Evolutionary conservation across 805 yeast species (phyloP).

Genomic region (Suhomyces sp.): DNA sequence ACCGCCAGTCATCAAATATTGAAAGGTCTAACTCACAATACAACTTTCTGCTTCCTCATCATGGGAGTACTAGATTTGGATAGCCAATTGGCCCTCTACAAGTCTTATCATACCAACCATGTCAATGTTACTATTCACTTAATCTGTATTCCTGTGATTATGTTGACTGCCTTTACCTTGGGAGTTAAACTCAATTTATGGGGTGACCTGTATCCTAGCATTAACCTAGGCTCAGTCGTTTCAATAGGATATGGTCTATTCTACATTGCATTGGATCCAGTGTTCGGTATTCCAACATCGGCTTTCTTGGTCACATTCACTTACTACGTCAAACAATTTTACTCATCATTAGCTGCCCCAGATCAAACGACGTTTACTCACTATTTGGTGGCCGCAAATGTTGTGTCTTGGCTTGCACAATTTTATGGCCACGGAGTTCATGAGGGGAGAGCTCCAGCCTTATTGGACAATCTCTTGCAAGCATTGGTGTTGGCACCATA

Average conservation of each 20-base stretch:
- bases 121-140: slow-evolving; percentile 75
- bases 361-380: slow-evolving; percentile 18
- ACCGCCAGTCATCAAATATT: background rate
- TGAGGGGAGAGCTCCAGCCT: slow-evolving; percentile 83
- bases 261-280: slow-evolving; percentile 56
- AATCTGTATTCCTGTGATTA: slow-evolving; percentile 75
- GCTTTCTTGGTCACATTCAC: slow-evolving; percentile 22
- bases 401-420: slow-evolving; percentile 72
- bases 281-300: slow-evolving; percentile 32
- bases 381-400: slow-evolving; percentile 42
- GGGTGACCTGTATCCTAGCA: slow-evolving; percentile 18
- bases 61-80: slow-evolving; percentile 31
- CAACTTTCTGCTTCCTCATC: background rate
- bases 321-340: slow-evolving; percentile 19
- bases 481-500: slow-evolving; percentile 90
- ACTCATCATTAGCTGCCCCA: slow-evolving; percentile 15
- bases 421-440: slow-evolving; percentile 83
- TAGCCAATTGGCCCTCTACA: slow-evolving; percentile 38
- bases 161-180: slow-evolving; percentile 50
- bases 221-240: slow-evolving; percentile 47
- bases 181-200: slow-evolving; percentile 22
- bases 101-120: slow-evolving; percentile 50
- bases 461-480: slow-evolving; percentile 76
- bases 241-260: slow-evolving; percentile 51
- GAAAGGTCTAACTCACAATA: background rate